Base-by-base conservation (phyloP, 176 grass and related monocot genomes). In the Panicum miliaceum region DNA sequence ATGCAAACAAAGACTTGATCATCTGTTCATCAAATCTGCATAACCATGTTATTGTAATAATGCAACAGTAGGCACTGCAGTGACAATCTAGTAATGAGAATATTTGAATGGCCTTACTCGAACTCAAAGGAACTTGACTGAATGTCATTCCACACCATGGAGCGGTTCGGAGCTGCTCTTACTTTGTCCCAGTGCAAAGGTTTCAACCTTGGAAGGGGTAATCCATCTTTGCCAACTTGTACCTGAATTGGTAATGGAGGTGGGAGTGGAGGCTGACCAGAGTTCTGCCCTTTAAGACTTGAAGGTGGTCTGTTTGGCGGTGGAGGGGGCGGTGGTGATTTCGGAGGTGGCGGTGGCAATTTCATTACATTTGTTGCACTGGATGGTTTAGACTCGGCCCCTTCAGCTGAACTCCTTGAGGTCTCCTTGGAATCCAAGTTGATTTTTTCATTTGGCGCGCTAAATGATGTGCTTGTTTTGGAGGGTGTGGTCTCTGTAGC, bases 181-280 rank as follows among this genome's bases (percentile, higher is more conserved):
- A 98, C 85, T 84, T 94, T 98, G 79, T 98, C 89, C 95, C 95
- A 98, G 6, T 98, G 95, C 84, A 98, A 78, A n/a, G 92, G 92
- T 81, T 94, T 98, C 83, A 94, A 83, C 81, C 89, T 98, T 64
- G 90, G 87, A 77, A 94, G 89, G 59, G 92, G 84, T 68, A 73
- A 71, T 7, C 82, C 87, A 20, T 91, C 82, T 89, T 90, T 76
- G 51, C 84, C 80, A 4, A 82, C 74, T 6, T 86, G 84, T 79
- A 79, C 77, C 67, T 79, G 80, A 35, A 81, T 46, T 9, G 88
- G 89, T 58, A 81, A 86, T 62, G 90, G 84, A 43, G 87, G 86
- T 75, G 84, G 81, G 10, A 82, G 46, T 46, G 46, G 67, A 81
- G 65, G 80, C 78, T 84, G 76, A 40, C 70, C 77, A 54, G 61